These are phyloP conservation scores for Amylostereum chailletii DNA, from an alignment of 1,284 basidiomycete species.

Conservation along the genomic window DNA sequence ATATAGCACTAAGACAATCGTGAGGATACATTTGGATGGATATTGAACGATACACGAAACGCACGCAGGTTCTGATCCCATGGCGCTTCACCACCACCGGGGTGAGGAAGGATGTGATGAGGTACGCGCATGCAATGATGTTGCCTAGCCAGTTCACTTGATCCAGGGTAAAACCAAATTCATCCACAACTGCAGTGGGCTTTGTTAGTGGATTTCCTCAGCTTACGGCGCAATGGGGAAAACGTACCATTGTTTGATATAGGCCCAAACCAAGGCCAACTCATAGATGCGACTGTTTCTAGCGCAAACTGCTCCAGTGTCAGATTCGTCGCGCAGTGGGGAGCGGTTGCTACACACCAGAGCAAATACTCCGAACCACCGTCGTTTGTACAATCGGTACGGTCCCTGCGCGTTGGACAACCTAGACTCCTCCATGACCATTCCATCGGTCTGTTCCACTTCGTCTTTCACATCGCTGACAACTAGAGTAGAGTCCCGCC, in stretches of 20 bases:
- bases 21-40: not conserved
- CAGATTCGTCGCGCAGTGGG: not conserved
- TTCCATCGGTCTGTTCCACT: not conserved
- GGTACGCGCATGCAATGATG: slow-evolving; percentile 48
- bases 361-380: slow-evolving; percentile 56
- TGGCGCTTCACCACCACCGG: slow-evolving; percentile 48
- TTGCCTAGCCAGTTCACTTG: slow-evolving; percentile 75
- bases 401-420: no score
- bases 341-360: slow-evolving; percentile 33
- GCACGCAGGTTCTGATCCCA: slow-evolving; percentile 52
- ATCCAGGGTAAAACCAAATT: slow-evolving; percentile 56
- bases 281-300: slow-evolving; percentile 54
- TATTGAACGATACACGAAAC: slow-evolving; percentile 13
- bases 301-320: slow-evolving; percentile 38
- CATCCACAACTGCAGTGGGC: slow-evolving; percentile 34
- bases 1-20: slow-evolving; percentile 38
- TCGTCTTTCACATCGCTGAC: not conserved
- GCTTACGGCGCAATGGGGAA: not conserved
- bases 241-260: slow-evolving; percentile 55
- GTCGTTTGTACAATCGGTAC: slow-evolving; percentile 58
- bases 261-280: slow-evolving; percentile 70
- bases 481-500: not conserved
- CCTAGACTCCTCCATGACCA: not conserved
- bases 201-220: not conserved
- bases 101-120: slow-evolving; percentile 50